These are phyloP conservation scores for Nakazawaea anatomiae DNA, from an alignment of 805 yeast genomes.

Conservation along the genomic window DNA sequence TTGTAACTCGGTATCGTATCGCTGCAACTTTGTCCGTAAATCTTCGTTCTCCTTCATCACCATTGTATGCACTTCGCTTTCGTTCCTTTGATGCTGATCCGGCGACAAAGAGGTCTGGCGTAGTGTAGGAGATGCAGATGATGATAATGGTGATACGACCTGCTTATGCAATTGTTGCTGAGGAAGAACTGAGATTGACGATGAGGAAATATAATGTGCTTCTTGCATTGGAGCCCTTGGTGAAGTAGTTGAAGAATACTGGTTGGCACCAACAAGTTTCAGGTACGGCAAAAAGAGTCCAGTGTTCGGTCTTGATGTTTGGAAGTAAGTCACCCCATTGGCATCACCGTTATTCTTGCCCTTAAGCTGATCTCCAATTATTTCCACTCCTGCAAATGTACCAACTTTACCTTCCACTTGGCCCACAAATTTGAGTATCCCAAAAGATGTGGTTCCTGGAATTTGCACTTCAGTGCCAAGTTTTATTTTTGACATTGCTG, in stretches of 20 bases:
- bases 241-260: not conserved
- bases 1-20: slow-evolving; percentile 25
- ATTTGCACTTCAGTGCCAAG: slow-evolving; percentile 22
- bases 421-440: slow-evolving; percentile 67
- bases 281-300: slow-evolving; percentile 72
- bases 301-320: slow-evolving; percentile 53
- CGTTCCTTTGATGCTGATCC: too few species aligned
- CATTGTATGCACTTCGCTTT: too few species aligned
- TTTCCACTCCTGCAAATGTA: slow-evolving; percentile 80
- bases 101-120: too few species aligned
- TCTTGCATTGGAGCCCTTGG: too few species aligned
- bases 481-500: not conserved
- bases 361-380: slow-evolving; percentile 57
- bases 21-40: not conserved
- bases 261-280: slow-evolving; percentile 24
- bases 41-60: slow-evolving; percentile 12
- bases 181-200: too few species aligned
- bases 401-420: slow-evolving; percentile 68
- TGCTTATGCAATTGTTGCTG: too few species aligned
- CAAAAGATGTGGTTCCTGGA: slow-evolving; percentile 57
- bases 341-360: slow-evolving; percentile 90
- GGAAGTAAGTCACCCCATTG: slow-evolving; percentile 65
- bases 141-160: too few species aligned
- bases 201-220: too few species aligned
- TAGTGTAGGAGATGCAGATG: too few species aligned